A percentile compares a stretch with the other conserved stretches of the same genome.
phyloP scores from a whole-genome alignment of 305 asterid species.

The Fraxinus ornus region DNA sequence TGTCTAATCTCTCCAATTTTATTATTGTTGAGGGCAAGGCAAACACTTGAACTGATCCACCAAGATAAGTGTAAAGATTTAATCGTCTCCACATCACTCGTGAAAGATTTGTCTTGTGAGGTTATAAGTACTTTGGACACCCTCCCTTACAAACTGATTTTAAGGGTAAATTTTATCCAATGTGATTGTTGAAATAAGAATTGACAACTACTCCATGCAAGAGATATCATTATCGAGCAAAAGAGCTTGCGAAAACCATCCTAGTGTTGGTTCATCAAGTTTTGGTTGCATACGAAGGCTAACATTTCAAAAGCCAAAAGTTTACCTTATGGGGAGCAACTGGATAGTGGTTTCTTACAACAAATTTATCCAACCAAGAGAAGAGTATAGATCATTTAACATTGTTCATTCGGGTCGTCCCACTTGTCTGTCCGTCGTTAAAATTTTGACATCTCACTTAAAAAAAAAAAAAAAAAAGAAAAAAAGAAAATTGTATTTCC shows the following conservation, averaged over 20 bases:
- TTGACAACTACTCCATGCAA: conserved; percentile 1
- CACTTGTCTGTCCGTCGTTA: too few species aligned
- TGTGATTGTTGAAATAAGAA: not conserved
- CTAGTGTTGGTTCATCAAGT: not conserved
- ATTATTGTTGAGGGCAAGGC: not conserved
- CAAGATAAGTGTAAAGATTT: too few species aligned
- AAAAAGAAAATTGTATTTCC: too few species aligned
- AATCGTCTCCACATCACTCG: too few species aligned
- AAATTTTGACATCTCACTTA: too few species aligned
- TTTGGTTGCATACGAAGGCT: not conserved
- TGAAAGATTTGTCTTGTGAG: too few species aligned
- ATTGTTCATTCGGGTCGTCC: not conserved
- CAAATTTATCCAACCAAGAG: not conserved
- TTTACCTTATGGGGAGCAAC: not conserved
- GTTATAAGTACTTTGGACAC: not conserved
- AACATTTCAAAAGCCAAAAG: not conserved
- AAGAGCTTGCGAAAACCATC: not conserved
- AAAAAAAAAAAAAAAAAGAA: too few species aligned
- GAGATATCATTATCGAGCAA: conserved; percentile 13
- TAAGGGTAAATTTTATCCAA: too few species aligned
- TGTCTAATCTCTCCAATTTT: conserved; percentile 35
- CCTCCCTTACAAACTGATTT: not conserved
- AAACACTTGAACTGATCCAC: too few species aligned
- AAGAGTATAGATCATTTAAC: not conserved
- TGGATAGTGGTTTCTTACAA: not conserved